These are phyloP conservation scores for Backusella circina DNA, from an alignment of 192 early-diverging fungal species.

Conservation along the genomic window DNA sequence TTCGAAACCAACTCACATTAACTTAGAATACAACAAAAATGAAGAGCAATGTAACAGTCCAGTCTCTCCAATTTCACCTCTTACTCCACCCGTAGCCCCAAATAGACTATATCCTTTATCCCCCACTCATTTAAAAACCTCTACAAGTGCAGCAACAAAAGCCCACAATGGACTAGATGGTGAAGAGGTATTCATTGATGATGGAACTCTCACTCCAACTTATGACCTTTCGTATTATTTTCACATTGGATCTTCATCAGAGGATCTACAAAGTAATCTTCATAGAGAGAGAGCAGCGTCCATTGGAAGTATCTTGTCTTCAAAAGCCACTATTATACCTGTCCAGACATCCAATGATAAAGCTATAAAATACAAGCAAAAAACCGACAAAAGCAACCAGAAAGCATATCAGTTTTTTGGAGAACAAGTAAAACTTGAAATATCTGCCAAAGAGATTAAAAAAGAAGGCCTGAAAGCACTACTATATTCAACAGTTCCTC, in stretches of 20 bases:
- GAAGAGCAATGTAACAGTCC: neutral
- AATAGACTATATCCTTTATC: neutral
- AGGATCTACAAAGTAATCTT: neutral
- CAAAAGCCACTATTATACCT: neutral
- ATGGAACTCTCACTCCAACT: neutral
- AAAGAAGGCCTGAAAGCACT: conserved; percentile 4
- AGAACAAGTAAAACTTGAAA: conserved; percentile 1
- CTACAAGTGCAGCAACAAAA: neutral
- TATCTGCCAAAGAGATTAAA: neutral
- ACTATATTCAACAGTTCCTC: neutral
- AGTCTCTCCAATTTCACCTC: neutral
- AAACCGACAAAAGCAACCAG: neutral
- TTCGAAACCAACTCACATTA: neutral
- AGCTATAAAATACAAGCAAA: neutral
- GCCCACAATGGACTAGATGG: neutral
- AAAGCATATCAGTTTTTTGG: conserved; percentile 5
- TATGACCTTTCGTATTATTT: conserved; percentile 10
- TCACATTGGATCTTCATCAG: conserved; percentile 2
- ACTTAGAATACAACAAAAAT: neutral
- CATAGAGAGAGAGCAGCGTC: neutral
- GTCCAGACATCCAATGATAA: neutral
- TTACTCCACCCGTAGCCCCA: neutral
- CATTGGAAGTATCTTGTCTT: neutral
- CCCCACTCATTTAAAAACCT: neutral
- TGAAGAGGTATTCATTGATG: neutral